Evolutionary conservation across 2,329 filamentous ascomycete genomes (phyloP), one percentile per base, ranked within the genome.

Genomic region (Stachybotrys echinatus): DNA sequence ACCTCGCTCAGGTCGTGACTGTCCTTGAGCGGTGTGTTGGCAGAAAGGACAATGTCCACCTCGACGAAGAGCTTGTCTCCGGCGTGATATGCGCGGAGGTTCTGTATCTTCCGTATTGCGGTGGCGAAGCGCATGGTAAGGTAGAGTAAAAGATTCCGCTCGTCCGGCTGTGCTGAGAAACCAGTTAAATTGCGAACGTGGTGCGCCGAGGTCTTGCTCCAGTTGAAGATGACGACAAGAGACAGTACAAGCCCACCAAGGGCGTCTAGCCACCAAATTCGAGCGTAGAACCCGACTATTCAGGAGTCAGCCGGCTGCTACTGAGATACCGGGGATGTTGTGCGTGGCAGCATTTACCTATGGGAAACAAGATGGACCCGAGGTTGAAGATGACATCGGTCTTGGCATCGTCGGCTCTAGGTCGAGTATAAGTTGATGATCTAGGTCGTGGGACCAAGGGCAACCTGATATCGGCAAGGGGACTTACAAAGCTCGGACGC

Each of bases 101-200:
- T 89, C 64, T 94, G 89, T 53, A 95, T 94, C 64, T 89, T 85
- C 61, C 83, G 84, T 62, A 96, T 95, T 12, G 88, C 87, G 57
- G 88, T 89, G 43, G 91, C 91, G 64, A 96, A 96, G 19, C 92
- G 87, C 88, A 96, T 95, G 2, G 91, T 94, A 58, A 95, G 79
- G 69, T 96, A 96, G 1, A 96, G 76, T 20, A 96, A 69, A 44
- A 95, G 81, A 63, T 94, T 95, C 23, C 91, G 80, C 71, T 94
- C 86, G 58, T 92, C 88, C 0, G 88, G 85, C 1, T 84, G 83
- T 5, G 89, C 88, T 1, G 87, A 87, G 58, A 88, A 88, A 18
- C 89, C 89, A 0, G 86, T 88, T 23, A 94, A 72, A 60, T 92
- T 89, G 62, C 87, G 83, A 62, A 94, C 90, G 63, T 95, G 89